Percentiles rank a stretch among this genome's conserved stretches.
These are phyloP conservation scores for Backusella circina DNA, from an alignment of 192 early-diverging fungal genomes.

Conservation along the genomic window DNA sequence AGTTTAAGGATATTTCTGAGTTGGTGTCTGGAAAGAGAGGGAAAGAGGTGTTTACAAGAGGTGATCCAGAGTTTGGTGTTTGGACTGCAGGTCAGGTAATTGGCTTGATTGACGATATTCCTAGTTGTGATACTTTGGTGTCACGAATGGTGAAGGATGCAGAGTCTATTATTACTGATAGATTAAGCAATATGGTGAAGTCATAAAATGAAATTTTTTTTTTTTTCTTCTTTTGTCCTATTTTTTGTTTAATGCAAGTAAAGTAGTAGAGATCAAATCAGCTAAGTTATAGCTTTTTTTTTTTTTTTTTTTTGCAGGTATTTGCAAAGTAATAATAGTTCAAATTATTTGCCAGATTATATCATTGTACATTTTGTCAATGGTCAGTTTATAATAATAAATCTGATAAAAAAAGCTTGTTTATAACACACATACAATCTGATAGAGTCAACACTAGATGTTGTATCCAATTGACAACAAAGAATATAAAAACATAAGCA, in stretches of 20 bases:
- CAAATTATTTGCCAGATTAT: not conserved
- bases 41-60: constrained; percentile 49
- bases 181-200: constrained; percentile 16
- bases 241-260: no score
- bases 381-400: no score
- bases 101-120: constrained; percentile 75
- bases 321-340: not conserved
- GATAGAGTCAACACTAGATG: no score
- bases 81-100: constrained; percentile 69
- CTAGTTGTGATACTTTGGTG: constrained; percentile 61
- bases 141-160: constrained; percentile 52
- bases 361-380: not conserved
- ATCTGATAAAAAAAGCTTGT: no score
- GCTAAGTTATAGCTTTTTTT: no score
- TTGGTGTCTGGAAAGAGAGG: constrained; percentile 63
- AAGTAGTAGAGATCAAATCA: no score
- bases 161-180: constrained; percentile 39
- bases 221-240: no score
- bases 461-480: no score
- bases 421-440: not conserved
- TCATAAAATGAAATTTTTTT: not conserved
- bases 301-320: no score
- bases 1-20: constrained; percentile 51
- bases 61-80: constrained; percentile 50
- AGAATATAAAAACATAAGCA: no score